Percentiles rank a stretch among this genome's conserved stretches.
Conservation (phyloP, 164 flowering plant genomes). For the Vitis cinerea region DNA sequence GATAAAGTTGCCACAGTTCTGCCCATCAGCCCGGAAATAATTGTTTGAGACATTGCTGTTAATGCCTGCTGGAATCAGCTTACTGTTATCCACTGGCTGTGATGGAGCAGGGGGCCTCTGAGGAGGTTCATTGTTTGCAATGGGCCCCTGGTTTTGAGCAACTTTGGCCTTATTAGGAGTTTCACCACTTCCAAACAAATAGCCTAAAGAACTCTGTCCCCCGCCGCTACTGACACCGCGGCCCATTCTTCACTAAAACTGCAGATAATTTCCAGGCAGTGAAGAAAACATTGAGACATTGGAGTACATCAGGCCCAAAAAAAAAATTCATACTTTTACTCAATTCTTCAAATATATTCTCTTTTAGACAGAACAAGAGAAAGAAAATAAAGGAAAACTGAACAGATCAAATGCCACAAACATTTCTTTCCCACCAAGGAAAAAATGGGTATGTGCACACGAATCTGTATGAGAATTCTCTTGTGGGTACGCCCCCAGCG, state of each 20-base stretch:
- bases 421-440: too few relatives aligned
- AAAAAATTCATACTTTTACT: too few relatives aligned
- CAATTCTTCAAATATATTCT: too few relatives aligned
- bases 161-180: constrained; percentile 14
- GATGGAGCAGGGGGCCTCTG: constrained; percentile 17
- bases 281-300: too few relatives aligned
- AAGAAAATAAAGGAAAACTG: too few relatives aligned
- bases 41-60: constrained; percentile 27
- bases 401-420: too few relatives aligned
- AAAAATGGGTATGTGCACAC: too few relatives aligned
- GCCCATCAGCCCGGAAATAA: constrained; percentile 37
- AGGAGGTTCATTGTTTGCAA: constrained; percentile 14
- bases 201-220: constrained; percentile 50
- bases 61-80: constrained; percentile 34
- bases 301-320: too few relatives aligned
- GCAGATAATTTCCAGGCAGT: too few relatives aligned
- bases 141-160: constrained; percentile 1
- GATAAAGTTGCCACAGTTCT: constrained; percentile 44
- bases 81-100: constrained; percentile 16
- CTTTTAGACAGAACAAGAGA: too few relatives aligned
- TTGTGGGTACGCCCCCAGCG: too few relatives aligned
- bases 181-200: constrained; percentile 47
- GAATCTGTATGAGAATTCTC: too few relatives aligned
- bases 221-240: constrained; percentile 54
- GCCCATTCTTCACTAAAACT: constrained; percentile 22